These are phyloP conservation scores for Mycena sanguinolenta DNA, from an alignment of 768 basidiomycete species.

Conservation along the genomic window DNA sequence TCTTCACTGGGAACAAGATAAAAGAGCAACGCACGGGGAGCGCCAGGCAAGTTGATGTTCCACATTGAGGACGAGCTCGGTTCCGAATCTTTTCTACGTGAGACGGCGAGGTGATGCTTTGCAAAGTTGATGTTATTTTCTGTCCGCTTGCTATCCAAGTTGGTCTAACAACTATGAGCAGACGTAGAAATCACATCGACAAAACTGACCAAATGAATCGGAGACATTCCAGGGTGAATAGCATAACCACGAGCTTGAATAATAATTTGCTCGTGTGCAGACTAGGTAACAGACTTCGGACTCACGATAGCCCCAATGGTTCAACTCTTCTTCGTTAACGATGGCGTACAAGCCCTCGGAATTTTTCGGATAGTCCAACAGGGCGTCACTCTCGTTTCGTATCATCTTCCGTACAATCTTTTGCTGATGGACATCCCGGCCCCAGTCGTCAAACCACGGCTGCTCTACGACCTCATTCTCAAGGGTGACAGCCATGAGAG, in stretches of 20 bases:
- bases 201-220: conserved; percentile 61
- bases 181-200: too few relatives aligned
- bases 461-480: conserved; percentile 62
- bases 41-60: conserved; percentile 74
- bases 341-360: conserved; percentile 70
- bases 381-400: conserved; percentile 62
- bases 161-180: too few relatives aligned
- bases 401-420: conserved; percentile 63
- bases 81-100: conserved; percentile 72
- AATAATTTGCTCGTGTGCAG: not conserved
- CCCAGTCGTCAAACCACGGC: conserved; percentile 76
- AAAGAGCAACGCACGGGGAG: conserved; percentile 46
- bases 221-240: conserved; percentile 70
- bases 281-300: not conserved
- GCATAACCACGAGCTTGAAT: conserved; percentile 66
- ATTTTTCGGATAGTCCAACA: conserved; percentile 67
- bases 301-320: conserved; percentile 62
- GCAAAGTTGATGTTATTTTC: conserved; percentile 77
- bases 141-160: conserved; percentile 70
- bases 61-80: conserved; percentile 69
- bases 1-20: too few relatives aligned
- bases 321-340: conserved; percentile 65
- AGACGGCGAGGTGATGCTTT: conserved; percentile 71
- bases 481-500: conserved; percentile 65
- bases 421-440: conserved; percentile 66